Conservation (phyloP, 2,329 filamentous ascomycete genomes). For the Pseudopithomyces chartarum region DNA sequence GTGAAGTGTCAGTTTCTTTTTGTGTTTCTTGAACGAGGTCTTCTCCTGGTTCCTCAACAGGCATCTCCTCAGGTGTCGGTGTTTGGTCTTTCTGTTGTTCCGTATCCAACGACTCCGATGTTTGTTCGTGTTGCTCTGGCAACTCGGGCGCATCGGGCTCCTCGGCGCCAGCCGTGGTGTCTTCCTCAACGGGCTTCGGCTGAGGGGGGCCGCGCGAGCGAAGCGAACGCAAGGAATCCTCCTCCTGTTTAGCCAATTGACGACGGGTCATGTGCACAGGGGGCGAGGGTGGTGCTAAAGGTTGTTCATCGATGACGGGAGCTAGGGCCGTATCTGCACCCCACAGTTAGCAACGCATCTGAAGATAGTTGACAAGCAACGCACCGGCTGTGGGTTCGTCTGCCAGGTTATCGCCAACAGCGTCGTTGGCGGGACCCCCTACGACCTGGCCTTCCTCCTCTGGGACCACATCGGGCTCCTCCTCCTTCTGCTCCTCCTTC, state of each 20-base stretch:
- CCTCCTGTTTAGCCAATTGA: conserved; percentile 41
- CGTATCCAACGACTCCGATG: background rate
- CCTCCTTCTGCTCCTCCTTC: conserved; percentile 23
- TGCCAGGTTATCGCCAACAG: conserved; percentile 24
- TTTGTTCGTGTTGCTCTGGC: background rate
- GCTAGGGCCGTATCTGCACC: conserved; percentile 25
- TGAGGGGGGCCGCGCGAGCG: conserved; percentile 15
- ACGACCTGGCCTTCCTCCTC: conserved; percentile 29
- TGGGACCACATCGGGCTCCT: conserved; percentile 15
- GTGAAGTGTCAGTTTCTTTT: background rate
- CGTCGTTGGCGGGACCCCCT: conserved; percentile 24
- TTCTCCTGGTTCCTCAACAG: conserved; percentile 9
- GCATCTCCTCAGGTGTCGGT: no score
- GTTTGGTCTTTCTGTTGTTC: background rate
- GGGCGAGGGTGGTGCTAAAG: conserved; percentile 30
- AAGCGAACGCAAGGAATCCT: conserved; percentile 32
- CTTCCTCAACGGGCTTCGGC: conserved; percentile 10
- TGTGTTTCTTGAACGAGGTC: conserved; percentile 6
- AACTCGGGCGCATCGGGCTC: background rate
- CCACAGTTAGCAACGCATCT: conserved; percentile 17
- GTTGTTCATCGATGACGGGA: conserved; percentile 25
- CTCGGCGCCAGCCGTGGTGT: conserved; percentile 8
- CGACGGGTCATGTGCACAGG: conserved; percentile 40
- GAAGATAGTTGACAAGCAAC: conserved; percentile 15
- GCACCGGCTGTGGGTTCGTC: conserved; percentile 23